A percentile compares a stretch with the other conserved stretches of the same genome.
Conservation (phyloP, 371 early-diverging fungal genomes). For the Mortierella sp. region DNA sequence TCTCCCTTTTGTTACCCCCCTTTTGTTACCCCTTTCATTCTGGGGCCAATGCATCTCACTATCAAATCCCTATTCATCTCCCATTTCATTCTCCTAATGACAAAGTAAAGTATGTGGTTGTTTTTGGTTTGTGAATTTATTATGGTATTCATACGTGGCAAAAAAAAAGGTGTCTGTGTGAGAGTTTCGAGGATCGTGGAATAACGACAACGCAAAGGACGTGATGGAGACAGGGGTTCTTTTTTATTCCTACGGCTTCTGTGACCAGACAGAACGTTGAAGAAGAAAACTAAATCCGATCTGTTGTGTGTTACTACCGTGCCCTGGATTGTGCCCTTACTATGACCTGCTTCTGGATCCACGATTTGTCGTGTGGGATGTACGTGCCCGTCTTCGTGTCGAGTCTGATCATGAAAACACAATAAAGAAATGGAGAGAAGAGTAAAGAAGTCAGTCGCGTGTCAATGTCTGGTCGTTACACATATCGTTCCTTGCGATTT, state of each 20-base stretch:
- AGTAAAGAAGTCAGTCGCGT: neutral
- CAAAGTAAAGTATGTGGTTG: neutral
- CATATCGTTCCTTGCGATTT: no score
- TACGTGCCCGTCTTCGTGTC: constrained; percentile 44
- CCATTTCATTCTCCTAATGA: neutral
- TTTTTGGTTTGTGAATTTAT: neutral
- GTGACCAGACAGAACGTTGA: neutral
- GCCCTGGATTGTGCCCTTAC: constrained; percentile 45
- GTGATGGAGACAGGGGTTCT: neutral
- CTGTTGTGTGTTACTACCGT: constrained; percentile 19
- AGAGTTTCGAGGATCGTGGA: neutral
- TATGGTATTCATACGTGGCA: neutral
- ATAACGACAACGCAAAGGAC: neutral
- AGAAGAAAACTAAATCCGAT: neutral
- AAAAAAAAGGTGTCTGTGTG: neutral
- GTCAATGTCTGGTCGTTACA: neutral
- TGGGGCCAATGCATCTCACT: neutral
- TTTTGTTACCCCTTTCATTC: neutral
- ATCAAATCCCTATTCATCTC: neutral
- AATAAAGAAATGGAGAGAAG: neutral
- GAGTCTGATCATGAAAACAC: constrained; percentile 14
- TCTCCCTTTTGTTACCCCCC: neutral
- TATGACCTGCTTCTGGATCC: constrained; percentile 56
- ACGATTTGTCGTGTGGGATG: constrained; percentile 55
- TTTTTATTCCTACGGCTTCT: neutral